Percentiles rank a stretch among this genome's conserved stretches.
Conservation (phyloP, 805 yeast genomes). For the Lachancea meyersii region DNA sequence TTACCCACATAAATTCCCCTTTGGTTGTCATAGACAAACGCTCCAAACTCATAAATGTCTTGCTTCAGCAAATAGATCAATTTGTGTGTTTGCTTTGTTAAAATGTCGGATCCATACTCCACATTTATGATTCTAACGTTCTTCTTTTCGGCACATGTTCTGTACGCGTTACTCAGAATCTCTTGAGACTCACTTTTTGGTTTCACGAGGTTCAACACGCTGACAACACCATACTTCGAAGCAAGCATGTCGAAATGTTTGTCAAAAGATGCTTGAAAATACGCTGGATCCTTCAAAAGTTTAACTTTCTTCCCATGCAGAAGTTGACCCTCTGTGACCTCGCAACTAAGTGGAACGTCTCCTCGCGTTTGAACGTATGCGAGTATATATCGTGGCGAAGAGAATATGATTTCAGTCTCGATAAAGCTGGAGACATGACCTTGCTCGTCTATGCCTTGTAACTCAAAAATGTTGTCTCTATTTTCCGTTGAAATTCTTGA, state of each 20-base stretch:
- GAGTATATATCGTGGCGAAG: slow-evolving; percentile 44
- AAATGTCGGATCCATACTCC: slow-evolving; percentile 33
- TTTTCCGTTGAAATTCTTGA: slow-evolving; percentile 87
- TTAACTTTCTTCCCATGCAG: slow-evolving; percentile 74
- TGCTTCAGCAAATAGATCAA: slow-evolving; percentile 51
- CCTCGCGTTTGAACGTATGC: slow-evolving; percentile 85
- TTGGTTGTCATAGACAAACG: slow-evolving; percentile 64
- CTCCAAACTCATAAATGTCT: slow-evolving; percentile 75
- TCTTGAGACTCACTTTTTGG: slow-evolving; percentile 65
- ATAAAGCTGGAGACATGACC: slow-evolving; percentile 90
- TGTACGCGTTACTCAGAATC: slow-evolving; percentile 56
- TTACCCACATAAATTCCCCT: slow-evolving; percentile 59
- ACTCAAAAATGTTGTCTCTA: slow-evolving; percentile 80
- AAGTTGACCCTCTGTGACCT: slow-evolving; percentile 62
- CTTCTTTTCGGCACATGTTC: slow-evolving; percentile 40
- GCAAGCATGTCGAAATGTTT: slow-evolving; percentile 69
- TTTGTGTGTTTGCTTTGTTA: slow-evolving; percentile 34
- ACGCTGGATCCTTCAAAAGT: slow-evolving; percentile 71
- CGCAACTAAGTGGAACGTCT: slow-evolving; percentile 92
- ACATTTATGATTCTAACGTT: slow-evolving; percentile 34
- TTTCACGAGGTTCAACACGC: slow-evolving; percentile 65
- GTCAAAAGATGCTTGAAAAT: slow-evolving; percentile 81
- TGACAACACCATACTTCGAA: slow-evolving; percentile 77
- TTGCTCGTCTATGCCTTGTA: slow-evolving; percentile 84
- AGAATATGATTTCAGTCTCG: slow-evolving; percentile 78